A percentile compares a stretch with the other conserved stretches of the same genome.
phyloP scores from a whole-genome alignment of 768 basidiomycete genomes.

The Nidularia pulvinata region DNA sequence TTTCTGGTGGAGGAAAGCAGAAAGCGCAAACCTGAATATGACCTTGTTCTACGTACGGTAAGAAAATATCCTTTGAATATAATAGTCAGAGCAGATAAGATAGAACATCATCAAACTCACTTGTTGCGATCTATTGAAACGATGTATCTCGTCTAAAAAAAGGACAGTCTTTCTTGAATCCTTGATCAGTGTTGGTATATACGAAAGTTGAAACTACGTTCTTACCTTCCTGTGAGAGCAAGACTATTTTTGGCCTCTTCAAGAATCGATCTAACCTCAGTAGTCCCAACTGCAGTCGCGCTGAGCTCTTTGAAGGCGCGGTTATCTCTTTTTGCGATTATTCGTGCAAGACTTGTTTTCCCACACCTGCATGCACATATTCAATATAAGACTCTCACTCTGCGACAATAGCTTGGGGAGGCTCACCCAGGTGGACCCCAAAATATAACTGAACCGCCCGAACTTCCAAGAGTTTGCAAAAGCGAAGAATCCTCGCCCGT shows the following conservation, averaged over 20 bases:
- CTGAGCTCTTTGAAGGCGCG: constrained; percentile 76
- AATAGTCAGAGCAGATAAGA: constrained; percentile 4
- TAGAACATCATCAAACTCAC: constrained; percentile 20
- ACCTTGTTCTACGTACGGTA: constrained; percentile 82
- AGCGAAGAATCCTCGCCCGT: constrained; percentile 58
- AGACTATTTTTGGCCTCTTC: constrained; percentile 75
- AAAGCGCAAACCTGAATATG: constrained; percentile 53
- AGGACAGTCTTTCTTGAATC: constrained; percentile 63
- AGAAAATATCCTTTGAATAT: constrained; percentile 62
- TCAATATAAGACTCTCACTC: not conserved
- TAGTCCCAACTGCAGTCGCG: constrained; percentile 68
- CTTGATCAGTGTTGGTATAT: constrained; percentile 3
- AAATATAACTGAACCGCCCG: constrained; percentile 65
- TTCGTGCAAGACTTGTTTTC: constrained; percentile 75
- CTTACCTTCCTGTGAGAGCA: constrained; percentile 62
- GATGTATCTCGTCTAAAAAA: constrained; percentile 86
- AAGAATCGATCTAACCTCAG: constrained; percentile 71
- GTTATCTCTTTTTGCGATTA: constrained; percentile 60
- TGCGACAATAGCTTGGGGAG: not conserved
- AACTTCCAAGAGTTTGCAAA: constrained; percentile 42
- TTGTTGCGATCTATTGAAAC: constrained; percentile 74
- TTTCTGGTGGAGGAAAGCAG: not conserved
- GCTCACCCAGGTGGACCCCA: constrained; percentile 77
- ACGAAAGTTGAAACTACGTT: not conserved
- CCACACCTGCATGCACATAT: constrained; percentile 44